Base-by-base conservation (phyloP, 1,139 yeast species). In the Kazachstania sp. region DNA sequence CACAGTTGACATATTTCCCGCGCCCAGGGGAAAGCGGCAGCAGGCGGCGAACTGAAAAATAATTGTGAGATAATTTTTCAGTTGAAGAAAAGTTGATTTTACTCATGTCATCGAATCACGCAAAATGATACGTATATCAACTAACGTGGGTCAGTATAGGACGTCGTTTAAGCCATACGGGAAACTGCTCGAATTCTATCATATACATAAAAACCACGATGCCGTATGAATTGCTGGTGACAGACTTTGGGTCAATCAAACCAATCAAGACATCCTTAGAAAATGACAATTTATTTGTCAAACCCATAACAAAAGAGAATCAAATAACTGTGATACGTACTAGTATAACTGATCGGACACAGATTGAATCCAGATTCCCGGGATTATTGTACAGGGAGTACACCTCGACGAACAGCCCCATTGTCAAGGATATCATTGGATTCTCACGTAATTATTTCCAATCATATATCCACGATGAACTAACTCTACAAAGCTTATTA, bases 201-300 rank as follows among this genome's bases (percentile, higher is more conserved):
- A 23, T 23, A 23, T 9, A 23, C 6, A 7, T 7, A 7, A 23
- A 3, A 7, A 23, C 9, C 28, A 9, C 5, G 5, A 54, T 56
- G 61, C 54, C 54, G 5, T 51, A 50, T 26, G 63, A 58, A 39
- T 44, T 62, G 12, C 38, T 58, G 4, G 44, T 59, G 4, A 20
- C 37, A 12, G 59, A 61, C 39, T 32, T 50, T 3, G 48, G 39
- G 32, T 41, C 42, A 18, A 55, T 67, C 36, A 66, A 66, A 49
- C 30, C 47, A 4, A 45, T 64, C 16, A 68, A 69, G 50, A 59
- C 52, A 5, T 40, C 32, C 30, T 51, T 68, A 20, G 71, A 66
- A 48, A 19, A 34, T 5, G 23, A 41, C 1, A 39, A 45, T 3
- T 40, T 48, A 6, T 56, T 63, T 40, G 60, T 58, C 12, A 58